phyloP scores from a whole-genome alignment of 2,329 filamentous ascomycete species.

The Hansfordia pulvinata region DNA sequence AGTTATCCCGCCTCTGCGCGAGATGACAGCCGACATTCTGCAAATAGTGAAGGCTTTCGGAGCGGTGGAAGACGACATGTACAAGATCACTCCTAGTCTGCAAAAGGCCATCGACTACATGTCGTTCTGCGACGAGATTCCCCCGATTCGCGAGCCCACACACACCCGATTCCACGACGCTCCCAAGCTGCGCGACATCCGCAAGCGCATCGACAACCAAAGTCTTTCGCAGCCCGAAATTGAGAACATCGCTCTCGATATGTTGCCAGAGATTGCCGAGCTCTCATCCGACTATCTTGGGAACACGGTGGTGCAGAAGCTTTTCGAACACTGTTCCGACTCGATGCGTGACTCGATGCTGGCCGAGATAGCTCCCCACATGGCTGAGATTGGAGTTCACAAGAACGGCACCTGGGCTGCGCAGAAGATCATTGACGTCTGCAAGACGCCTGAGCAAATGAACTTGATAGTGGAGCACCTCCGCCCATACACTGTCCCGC shows the following conservation, averaged over 20 bases:
- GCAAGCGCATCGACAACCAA: slow-evolving; percentile 95
- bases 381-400: slow-evolving; percentile 94
- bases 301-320: slow-evolving; percentile 98
- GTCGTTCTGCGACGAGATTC: slow-evolving; percentile 68
- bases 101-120: slow-evolving; percentile 65
- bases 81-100: slow-evolving; percentile 58
- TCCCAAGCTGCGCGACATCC: slow-evolving; percentile 85
- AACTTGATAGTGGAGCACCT: slow-evolving; percentile 71
- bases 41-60: slow-evolving; percentile 83
- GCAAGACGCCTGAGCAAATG: slow-evolving; percentile 75
- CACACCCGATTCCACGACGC: slow-evolving; percentile 87
- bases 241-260: slow-evolving; percentile 80
- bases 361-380: slow-evolving; percentile 70
- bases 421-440: slow-evolving; percentile 97
- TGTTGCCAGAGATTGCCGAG: slow-evolving; percentile 94
- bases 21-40: slow-evolving; percentile 72
- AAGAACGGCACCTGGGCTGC: slow-evolving; percentile 99
- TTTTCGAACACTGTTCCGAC: slow-evolving; percentile 94
- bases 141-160: slow-evolving; percentile 75
- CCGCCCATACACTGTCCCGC: slow-evolving; percentile 72
- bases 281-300: slow-evolving; percentile 91
- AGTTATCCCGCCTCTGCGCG: slow-evolving; percentile 57
- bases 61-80: slow-evolving; percentile 64
- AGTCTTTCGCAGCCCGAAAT: slow-evolving; percentile 77
- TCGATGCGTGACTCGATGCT: slow-evolving; percentile 86